These are phyloP conservation scores for Gossypium herbaceum DNA, from an alignment of 345 rosid species.

Conservation along the genomic window DNA sequence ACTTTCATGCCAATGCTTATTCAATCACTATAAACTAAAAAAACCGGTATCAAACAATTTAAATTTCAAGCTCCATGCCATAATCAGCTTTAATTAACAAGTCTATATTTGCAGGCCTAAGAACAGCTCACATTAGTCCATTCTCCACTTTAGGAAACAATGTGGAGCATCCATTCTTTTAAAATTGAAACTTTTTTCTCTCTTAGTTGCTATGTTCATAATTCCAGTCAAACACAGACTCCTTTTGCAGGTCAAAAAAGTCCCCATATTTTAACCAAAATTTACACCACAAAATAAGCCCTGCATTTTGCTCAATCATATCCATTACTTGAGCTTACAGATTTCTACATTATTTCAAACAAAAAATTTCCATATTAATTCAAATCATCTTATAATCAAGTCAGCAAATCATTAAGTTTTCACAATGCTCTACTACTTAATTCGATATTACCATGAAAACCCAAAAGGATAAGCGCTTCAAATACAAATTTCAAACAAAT, in stretches of 20 bases:
- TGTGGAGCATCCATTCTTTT: neutral
- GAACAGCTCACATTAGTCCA: neutral
- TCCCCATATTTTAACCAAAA: neutral
- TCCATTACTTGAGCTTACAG: neutral
- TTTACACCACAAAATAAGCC: neutral
- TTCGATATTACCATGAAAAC: neutral
- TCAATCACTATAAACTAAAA: conserved; percentile 1
- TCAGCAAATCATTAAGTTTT: neutral
- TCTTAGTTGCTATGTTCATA: neutral
- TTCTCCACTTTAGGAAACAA: neutral
- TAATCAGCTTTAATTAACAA: neutral
- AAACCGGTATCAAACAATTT: neutral
- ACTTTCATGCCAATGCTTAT: neutral
- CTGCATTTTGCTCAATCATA: neutral
- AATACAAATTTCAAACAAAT: neutral
- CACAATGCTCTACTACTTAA: neutral
- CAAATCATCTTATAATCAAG: neutral
- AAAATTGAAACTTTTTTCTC: no score
- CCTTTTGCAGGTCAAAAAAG: neutral
- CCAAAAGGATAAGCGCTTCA: neutral
- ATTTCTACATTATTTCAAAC: neutral
- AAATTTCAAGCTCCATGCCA: neutral
- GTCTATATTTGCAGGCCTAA: neutral
- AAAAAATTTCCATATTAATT: neutral
- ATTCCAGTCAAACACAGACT: neutral